phyloP scores from a whole-genome alignment of 192 early-diverging fungal species.

The Coemansia erecta region DNA sequence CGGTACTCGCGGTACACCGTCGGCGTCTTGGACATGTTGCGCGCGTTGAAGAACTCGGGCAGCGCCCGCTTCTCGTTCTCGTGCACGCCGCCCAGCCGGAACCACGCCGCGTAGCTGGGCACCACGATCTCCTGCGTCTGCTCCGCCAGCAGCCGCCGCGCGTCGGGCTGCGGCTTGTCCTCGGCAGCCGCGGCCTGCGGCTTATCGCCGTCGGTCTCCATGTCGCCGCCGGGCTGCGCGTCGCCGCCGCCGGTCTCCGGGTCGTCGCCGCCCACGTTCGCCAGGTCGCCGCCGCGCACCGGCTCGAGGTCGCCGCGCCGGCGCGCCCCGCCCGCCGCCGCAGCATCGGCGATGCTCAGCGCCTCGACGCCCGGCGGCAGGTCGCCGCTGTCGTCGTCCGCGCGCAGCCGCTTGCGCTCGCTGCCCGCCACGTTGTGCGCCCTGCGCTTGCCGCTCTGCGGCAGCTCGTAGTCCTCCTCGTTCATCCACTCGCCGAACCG shows the following conservation, averaged over 20 bases:
- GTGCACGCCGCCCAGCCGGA: conserved; percentile 73
- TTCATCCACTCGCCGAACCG: conserved; percentile 81
- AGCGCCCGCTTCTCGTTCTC: conserved; percentile 84
- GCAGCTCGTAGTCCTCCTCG: conserved; percentile 80
- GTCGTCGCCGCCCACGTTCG: conserved; percentile 20
- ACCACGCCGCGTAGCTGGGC: conserved; percentile 96
- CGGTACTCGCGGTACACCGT: conserved; percentile 91
- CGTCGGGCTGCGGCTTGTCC: conserved; percentile 49
- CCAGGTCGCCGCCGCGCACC: conserved; percentile 35
- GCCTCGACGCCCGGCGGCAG: conserved; percentile 20
- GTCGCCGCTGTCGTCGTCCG: conserved; percentile 21
- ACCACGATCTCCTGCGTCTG: conserved; percentile 73
- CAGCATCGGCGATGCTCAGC: conserved; percentile 17
- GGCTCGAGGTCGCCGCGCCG: conserved; percentile 43
- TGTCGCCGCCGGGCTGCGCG: neutral
- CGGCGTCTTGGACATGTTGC: conserved; percentile 91
- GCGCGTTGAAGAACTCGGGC: conserved; percentile 95
- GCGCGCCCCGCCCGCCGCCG: conserved; percentile 9
- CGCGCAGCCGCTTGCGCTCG: conserved; percentile 33
- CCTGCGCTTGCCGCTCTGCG: conserved; percentile 33
- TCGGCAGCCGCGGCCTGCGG: conserved; percentile 23
- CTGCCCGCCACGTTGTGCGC: conserved; percentile 35
- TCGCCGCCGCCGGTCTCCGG: conserved; percentile 13
- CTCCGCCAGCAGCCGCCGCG: conserved; percentile 61
- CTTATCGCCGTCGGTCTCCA: conserved; percentile 2